A percentile compares a stretch with the other conserved stretches of the same genome.
Evolutionary conservation across 305 asterid genomes (phyloP).

Genomic region (Fraxinus velutina): DNA sequence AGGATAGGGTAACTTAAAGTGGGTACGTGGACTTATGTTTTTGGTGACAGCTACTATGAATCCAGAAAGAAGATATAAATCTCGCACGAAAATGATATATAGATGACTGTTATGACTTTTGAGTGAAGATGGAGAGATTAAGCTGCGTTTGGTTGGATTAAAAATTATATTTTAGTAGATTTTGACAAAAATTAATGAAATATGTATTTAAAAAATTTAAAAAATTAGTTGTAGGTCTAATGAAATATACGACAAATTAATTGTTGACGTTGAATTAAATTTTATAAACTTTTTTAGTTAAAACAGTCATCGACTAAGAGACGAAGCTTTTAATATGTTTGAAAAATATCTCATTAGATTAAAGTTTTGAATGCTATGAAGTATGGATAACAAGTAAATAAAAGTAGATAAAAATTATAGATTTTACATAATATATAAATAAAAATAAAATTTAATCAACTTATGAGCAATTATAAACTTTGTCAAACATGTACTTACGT

Average conservation of each 20-base stretch:
- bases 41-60: slow-evolving; percentile 46
- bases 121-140: neutral
- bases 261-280: neutral
- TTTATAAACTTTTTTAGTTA: neutral
- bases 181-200: too few species aligned
- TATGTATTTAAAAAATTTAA: too few species aligned
- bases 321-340: neutral
- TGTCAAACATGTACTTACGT: neutral
- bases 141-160: neutral
- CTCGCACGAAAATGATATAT: slow-evolving; percentile 28
- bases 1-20: neutral
- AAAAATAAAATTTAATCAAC: neutral
- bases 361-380: neutral
- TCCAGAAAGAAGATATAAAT: slow-evolving; percentile 23
- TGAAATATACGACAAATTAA: too few species aligned
- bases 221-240: too few species aligned
- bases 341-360: neutral
- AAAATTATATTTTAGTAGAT: too few species aligned
- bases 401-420: neutral
- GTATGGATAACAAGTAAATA: neutral
- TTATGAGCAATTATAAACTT: neutral
- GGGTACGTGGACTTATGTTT: slow-evolving; percentile 26
- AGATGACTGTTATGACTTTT: neutral
- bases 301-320: neutral
- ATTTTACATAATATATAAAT: neutral